Evolutionary conservation across 2,329 filamentous ascomycete species (phyloP), one percentile per base, ranked within the genome.

Genomic region (Claviceps sp.): DNA sequence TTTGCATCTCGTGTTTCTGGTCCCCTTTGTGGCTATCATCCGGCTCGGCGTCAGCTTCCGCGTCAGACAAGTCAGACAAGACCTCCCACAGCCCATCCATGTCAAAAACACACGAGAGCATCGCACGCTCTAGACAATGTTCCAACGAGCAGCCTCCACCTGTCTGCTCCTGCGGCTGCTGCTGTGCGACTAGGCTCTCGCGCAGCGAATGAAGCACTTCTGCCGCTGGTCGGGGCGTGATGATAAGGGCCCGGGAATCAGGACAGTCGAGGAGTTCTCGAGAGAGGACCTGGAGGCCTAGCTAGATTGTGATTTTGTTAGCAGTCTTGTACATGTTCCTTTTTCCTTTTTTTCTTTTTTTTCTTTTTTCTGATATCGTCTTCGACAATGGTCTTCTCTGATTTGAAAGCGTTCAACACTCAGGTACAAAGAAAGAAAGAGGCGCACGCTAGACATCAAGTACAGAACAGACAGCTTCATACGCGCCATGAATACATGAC

Each of bases 71-170:
- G 57, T 83, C 80, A 2, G 60, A 63, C 37, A 83, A 57, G 1
- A 77, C 77, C 60, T 82, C 77, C 70, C 70, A 74, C 17, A 83
- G 57, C 0, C 80, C 80, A 45, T 80, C 71, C 11, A 79, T 57
- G 53, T 81, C 78, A 56, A 83, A 83, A 1, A 82, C 71, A 23
- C 75, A 69, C 23, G 76, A 76, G 29, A 83, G 68, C 36, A 73
- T 70, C 4, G 81, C 72, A 45, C 68, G 67, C 45, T 76, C 73
- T 3, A 83, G 64, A 52, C 67, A 69, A 2, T 59, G 57, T 49
- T 6, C 43, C 43, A 34, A 11, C 23, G 29, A 22, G 43, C 20
- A 14, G 36, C 60, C 7, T 34, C 50, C 47, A 54, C 60, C 29
- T 2, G 55, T 55, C 4, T 57, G 47, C 6, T 56, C 57, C 3